phyloP scores from a whole-genome alignment of 2,329 filamentous ascomycete species.

The Trichoderma pleuroti region DNA sequence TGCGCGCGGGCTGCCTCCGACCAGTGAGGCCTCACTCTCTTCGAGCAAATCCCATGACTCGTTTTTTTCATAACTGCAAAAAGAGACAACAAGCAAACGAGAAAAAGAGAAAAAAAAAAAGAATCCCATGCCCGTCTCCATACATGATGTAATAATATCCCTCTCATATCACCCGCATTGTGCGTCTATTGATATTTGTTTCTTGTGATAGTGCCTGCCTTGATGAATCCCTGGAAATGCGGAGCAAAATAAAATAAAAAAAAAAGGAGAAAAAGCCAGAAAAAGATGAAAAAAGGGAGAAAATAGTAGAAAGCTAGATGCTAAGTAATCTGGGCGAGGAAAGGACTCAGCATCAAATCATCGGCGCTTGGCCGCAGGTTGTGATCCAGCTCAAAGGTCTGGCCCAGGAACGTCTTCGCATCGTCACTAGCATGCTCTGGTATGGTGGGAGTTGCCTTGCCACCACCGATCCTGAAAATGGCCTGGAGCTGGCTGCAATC shows the following conservation, averaged over 20 bases:
- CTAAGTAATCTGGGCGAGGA: slow-evolving; percentile 67
- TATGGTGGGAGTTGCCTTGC: slow-evolving; percentile 80
- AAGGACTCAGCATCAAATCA: slow-evolving; percentile 79
- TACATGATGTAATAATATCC: background rate
- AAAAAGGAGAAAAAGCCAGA: background rate
- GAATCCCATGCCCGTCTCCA: background rate
- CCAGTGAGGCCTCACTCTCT: background rate
- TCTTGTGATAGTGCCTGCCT: slow-evolving; percentile 21
- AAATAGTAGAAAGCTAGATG: background rate
- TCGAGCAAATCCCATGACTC: background rate
- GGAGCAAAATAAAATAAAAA: background rate
- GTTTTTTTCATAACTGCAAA: background rate
- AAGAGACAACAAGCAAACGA: background rate
- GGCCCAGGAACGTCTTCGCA: slow-evolving; percentile 74
- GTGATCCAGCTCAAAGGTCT: slow-evolving; percentile 95
- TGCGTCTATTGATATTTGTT: slow-evolving; percentile 15
- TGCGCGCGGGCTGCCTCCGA: slow-evolving; percentile 2
- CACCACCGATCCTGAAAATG: slow-evolving; percentile 95
- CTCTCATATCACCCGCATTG: background rate
- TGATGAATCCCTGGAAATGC: slow-evolving; percentile 11
- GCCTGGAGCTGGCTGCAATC: slow-evolving; percentile 96
- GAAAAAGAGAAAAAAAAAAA: background rate
- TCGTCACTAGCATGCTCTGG: slow-evolving; percentile 83
- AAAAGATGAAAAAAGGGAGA: background rate
- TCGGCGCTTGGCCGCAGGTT: slow-evolving; percentile 88